Conservation (phyloP, 805 yeast genomes). For the Yamadazyma scolyti region DNA sequence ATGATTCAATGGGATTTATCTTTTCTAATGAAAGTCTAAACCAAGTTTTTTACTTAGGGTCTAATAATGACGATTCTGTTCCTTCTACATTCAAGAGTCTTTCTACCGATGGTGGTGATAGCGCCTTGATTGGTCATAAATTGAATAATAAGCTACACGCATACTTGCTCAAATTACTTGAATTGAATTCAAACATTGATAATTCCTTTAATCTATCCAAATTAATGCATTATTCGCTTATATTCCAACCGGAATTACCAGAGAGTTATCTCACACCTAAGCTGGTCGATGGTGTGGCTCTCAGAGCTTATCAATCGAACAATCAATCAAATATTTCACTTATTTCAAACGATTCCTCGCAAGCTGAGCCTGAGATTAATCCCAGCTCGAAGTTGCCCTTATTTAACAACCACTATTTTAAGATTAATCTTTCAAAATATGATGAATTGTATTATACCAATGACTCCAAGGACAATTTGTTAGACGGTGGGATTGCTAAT, state of each 20-base stretch:
- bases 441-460: slow-evolving; percentile 22
- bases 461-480: slow-evolving; percentile 1
- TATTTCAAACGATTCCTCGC: slow-evolving; percentile 20
- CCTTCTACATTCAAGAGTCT: slow-evolving; percentile 10
- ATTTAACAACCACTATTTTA: slow-evolving; percentile 34
- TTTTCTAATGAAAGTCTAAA: slow-evolving; percentile 42
- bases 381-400: slow-evolving; percentile 25
- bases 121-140: not conserved
- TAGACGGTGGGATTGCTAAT: slow-evolving; percentile 8
- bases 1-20: slow-evolving; percentile 39
- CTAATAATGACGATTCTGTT: slow-evolving; percentile 25
- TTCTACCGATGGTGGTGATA: too few relatives aligned
- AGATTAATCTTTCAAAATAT: slow-evolving; percentile 29
- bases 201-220: slow-evolving; percentile 48
- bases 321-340: slow-evolving; percentile 19
- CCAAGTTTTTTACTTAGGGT: slow-evolving; percentile 39
- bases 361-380: slow-evolving; percentile 13
- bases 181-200: slow-evolving; percentile 27
- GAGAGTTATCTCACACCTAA: slow-evolving; percentile 29
- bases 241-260: slow-evolving; percentile 56
- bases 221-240: slow-evolving; percentile 62
- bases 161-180: slow-evolving; percentile 44
- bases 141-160: slow-evolving; percentile 21
- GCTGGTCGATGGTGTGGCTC: not conserved
- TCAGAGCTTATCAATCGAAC: too few relatives aligned